phyloP scores from a whole-genome alignment of 768 basidiomycete genomes.

The Filobasidium wieringae region DNA sequence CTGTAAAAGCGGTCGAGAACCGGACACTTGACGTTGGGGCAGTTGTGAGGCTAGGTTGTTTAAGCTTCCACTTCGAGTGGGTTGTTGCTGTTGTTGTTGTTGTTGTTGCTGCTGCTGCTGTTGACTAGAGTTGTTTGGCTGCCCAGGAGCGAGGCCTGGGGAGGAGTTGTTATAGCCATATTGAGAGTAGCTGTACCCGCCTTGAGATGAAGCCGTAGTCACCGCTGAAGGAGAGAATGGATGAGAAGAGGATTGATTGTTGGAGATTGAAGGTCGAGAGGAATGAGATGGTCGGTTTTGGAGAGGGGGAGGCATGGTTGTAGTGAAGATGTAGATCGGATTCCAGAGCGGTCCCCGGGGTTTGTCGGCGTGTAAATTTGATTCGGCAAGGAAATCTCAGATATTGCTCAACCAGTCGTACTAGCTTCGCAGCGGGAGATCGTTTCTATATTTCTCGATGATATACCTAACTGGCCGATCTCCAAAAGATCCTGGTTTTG shows the following conservation, averaged over 20 bases:
- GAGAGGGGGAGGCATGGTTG: too few species aligned
- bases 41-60: neutral
- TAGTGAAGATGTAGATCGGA: too few species aligned
- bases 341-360: too few species aligned
- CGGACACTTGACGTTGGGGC: neutral
- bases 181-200: slow-evolving; percentile 1
- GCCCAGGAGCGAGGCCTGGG: neutral
- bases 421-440: too few species aligned
- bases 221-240: slow-evolving; percentile 1
- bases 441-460: too few species aligned
- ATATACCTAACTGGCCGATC: too few species aligned
- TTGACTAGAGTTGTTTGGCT: neutral
- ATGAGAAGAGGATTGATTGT: neutral
- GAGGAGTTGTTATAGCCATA: slow-evolving; percentile 1
- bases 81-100: neutral
- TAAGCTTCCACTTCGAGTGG: neutral
- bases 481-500: too few species aligned
- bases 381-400: too few species aligned
- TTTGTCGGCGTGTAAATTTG: too few species aligned
- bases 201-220: neutral
- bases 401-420: too few species aligned
- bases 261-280: neutral
- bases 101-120: neutral
- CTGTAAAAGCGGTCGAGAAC: neutral
- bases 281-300: neutral